Conservation (phyloP, 179 eudicot species). For the Sideroxylon spinosum region DNA sequence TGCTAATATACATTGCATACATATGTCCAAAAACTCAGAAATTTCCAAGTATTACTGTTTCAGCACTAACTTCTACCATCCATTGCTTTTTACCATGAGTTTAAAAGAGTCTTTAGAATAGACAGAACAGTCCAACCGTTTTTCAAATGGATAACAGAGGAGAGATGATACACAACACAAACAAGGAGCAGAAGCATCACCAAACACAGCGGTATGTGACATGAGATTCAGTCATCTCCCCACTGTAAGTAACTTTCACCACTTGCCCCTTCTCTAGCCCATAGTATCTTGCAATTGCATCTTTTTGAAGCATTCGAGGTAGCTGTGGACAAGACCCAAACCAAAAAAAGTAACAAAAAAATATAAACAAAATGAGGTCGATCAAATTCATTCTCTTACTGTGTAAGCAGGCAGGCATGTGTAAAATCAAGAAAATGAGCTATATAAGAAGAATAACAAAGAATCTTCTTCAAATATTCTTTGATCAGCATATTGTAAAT, state of each 20-base stretch:
- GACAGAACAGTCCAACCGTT: too few species aligned
- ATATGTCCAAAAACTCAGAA: too few species aligned
- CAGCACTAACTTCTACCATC: too few species aligned
- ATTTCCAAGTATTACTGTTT: too few species aligned
- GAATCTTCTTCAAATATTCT: too few species aligned
- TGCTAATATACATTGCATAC: too few species aligned
- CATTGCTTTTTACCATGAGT: too few species aligned
- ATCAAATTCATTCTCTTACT: neutral
- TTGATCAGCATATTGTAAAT: neutral
- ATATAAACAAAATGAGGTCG: neutral
- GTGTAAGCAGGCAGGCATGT: neutral
- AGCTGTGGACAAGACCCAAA: slow-evolving; percentile 37
- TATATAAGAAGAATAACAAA: too few species aligned
- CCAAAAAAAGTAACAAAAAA: neutral
- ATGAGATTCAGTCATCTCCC: slow-evolving; percentile 62
- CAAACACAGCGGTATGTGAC: slow-evolving; percentile 70
- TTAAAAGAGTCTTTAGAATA: too few species aligned
- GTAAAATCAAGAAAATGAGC: too few species aligned
- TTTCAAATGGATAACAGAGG: too few species aligned
- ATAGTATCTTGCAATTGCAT: slow-evolving; percentile 65
- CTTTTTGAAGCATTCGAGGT: slow-evolving; percentile 61
- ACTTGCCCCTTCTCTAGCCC: slow-evolving; percentile 78
- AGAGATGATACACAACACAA: too few species aligned
- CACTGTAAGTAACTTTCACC: slow-evolving; percentile 57
- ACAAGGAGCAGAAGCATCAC: slow-evolving; percentile 20